Evolutionary conservation across 1,139 yeast genomes (phyloP), one percentile per base, ranked within the genome.

Genomic region (Taiozyma sp.): DNA sequence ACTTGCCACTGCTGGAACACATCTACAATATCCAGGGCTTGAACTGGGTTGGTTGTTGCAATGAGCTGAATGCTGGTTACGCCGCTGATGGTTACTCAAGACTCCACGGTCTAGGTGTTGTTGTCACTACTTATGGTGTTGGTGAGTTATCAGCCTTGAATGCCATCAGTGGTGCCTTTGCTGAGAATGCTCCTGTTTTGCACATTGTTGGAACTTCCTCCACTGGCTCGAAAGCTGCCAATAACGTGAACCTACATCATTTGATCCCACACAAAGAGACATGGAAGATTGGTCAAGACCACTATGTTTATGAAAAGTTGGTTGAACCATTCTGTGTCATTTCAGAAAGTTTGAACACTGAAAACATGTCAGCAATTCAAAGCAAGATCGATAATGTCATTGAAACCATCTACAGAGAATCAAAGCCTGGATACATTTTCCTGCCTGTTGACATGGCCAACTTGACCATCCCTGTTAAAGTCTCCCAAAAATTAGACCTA

Each of bases 81-180:
- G 80, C 87, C 46, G 84, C 87, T 41, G 90, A 84, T 66, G 90
- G 88, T 48, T 84, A 84, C 70, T 79, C 87, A 47, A 72, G 88
- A 65, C 73, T 83, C 56, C 82, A 81, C 66, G 80, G 84, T n/a
- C 70, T 82, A 65, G 78, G 80, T 48, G 79, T 82, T 57, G 59
- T 83, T 52, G 73, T 83, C 57, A 84, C 90, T 56, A 84, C 90
- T 19, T 87, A 76, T 68, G 96, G 96, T 51, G 96, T 90, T 47
- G 96, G 96, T 53, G 96, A 89, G 70, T 77, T 89, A 54, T 82
- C 89, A 51, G 96, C 96, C 14, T 69, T 89, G 57, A 90, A 89
- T 70, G 97, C 96, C 48, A 76, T 87, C 55, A 81, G 92, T 46
- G 96, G 96, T 56, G 82, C 96, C 8, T 86, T 78, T 69, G 86